Conservation (phyloP, 1,139 yeast genomes). For the Diutina rugosa region DNA sequence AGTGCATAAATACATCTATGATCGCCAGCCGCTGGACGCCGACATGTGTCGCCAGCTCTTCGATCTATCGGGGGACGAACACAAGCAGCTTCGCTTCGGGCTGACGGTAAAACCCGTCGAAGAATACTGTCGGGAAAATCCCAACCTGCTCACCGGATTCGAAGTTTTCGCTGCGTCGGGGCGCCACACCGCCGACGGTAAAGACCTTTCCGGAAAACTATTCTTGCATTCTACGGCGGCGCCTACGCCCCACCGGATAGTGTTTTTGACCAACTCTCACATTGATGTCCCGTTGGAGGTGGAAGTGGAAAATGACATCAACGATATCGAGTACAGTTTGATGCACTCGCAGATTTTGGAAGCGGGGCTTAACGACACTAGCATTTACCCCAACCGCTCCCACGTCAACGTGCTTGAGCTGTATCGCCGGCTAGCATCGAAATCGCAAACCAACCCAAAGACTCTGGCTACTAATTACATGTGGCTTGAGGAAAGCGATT, state of each 20-base stretch:
- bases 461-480: neutral
- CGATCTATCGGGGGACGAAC: neutral
- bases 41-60: neutral
- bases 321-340: slow-evolving; percentile 11
- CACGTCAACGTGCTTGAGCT: slow-evolving; percentile 4
- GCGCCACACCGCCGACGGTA: neutral
- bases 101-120: neutral
- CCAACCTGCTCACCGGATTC: neutral
- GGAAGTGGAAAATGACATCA: slow-evolving; percentile 5
- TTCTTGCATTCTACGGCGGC: neutral
- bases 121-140: neutral
- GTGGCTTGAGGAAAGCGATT: slow-evolving; percentile 3
- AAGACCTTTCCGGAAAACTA: neutral
- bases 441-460: neutral
- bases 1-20: neutral
- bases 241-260: slow-evolving; percentile 9
- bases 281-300: neutral
- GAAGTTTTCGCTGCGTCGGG: neutral
- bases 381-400: neutral
- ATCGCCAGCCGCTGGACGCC: neutral
- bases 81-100: neutral
- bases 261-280: slow-evolving; percentile 9
- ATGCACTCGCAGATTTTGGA: slow-evolving; percentile 4
- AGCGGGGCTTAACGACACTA: neutral
- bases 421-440: slow-evolving; percentile 3